Evolutionary conservation across 2,329 filamentous ascomycete species (phyloP).

Genomic region (Biscogniauxia mediterranea): DNA sequence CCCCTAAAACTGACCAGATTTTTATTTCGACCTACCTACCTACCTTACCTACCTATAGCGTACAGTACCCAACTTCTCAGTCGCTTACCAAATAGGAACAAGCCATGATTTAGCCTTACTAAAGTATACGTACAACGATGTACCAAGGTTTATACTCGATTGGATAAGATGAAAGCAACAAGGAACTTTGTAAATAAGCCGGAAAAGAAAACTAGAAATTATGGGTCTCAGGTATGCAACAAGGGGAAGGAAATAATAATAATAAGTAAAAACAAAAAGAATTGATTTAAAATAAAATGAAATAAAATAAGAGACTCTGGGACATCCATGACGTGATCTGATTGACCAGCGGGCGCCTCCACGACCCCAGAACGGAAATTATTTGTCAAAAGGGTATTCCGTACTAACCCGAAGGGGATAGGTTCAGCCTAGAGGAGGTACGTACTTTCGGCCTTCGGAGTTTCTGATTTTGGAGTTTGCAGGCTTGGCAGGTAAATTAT

Average conservation of each 20-base stretch:
- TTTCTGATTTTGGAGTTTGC: neutral
- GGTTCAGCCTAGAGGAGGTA: neutral
- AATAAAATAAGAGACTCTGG: neutral
- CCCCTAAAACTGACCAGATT: neutral
- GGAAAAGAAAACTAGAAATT: neutral
- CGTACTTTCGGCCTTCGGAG: neutral
- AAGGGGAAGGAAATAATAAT: neutral
- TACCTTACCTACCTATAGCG: neutral
- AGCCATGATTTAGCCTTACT: neutral
- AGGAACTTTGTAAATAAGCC: neutral
- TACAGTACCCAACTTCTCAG: neutral
- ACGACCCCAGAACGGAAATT: conserved; percentile 1
- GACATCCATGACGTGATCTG: neutral
- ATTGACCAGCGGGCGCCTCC: neutral
- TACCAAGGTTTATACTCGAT: neutral
- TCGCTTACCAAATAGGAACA: neutral
- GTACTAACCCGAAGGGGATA: neutral
- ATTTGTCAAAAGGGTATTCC: neutral
- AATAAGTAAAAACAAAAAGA: no score
- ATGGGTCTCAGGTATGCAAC: neutral
- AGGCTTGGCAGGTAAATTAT: neutral
- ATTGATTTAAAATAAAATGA: neutral
- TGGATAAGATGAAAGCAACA: neutral
- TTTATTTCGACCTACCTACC: neutral
- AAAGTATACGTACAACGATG: neutral